A percentile compares a stretch with the other conserved stretches of the same genome.
Conservation (phyloP, 257 asterid species). For the Schizonepeta tenuifolia region DNA sequence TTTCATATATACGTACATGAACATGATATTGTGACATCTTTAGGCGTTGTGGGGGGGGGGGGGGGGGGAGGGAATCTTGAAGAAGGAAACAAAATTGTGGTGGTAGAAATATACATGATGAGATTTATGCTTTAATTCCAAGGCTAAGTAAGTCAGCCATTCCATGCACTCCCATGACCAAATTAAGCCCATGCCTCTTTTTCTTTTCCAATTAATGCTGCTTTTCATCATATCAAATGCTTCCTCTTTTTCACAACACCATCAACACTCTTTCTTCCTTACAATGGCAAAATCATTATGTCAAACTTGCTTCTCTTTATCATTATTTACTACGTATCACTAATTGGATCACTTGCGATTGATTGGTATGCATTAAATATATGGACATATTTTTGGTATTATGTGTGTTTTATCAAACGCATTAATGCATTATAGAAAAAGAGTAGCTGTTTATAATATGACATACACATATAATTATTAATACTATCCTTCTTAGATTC, state of each 20-base stretch:
- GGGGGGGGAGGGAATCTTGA: too few relatives aligned
- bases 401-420: background rate
- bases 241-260: slow-evolving; percentile 35
- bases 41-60: too few relatives aligned
- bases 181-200: slow-evolving; percentile 18
- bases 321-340: slow-evolving; percentile 19
- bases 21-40: too few relatives aligned
- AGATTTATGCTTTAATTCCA: slow-evolving; percentile 38
- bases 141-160: slow-evolving; percentile 35
- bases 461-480: too few relatives aligned
- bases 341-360: background rate
- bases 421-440: background rate
- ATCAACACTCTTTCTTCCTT: slow-evolving; percentile 20
- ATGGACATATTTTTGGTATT: background rate
- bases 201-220: slow-evolving; percentile 1
- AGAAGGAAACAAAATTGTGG: too few relatives aligned
- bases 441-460: too few relatives aligned
- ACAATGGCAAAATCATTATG: slow-evolving; percentile 25
- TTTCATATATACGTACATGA: too few relatives aligned
- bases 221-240: slow-evolving; percentile 36
- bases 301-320: slow-evolving; percentile 15
- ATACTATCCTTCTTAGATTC: too few relatives aligned
- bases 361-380: background rate
- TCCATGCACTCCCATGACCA: slow-evolving; percentile 37
- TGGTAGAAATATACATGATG: too few relatives aligned